A percentile compares a stretch with the other conserved stretches of the same genome.
Evolutionary conservation across 495 filamentous ascomycete genomes (phyloP).

Genomic region (Podospora anserina): DNA sequence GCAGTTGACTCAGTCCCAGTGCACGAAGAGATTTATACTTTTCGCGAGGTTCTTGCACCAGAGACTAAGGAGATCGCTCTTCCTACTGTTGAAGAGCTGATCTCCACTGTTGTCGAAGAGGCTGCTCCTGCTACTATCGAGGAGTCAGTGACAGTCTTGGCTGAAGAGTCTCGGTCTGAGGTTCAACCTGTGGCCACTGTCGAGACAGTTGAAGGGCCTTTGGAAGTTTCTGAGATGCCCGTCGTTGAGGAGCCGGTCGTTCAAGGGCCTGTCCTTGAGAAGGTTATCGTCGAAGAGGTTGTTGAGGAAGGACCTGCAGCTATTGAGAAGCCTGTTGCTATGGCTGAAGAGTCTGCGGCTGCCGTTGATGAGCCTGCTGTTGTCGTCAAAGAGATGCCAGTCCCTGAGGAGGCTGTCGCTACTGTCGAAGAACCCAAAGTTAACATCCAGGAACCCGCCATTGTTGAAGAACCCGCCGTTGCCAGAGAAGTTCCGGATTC

Average conservation of each 20-base stretch:
- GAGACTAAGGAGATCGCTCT: neutral
- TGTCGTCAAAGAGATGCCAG: slow-evolving; percentile 1
- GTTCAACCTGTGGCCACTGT: neutral
- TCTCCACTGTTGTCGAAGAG: neutral
- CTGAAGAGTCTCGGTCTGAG: neutral
- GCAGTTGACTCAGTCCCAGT: neutral
- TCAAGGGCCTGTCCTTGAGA: neutral
- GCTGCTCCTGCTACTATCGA: neutral
- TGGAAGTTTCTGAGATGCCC: neutral
- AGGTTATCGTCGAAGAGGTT: neutral
- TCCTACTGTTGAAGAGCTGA: slow-evolving; percentile 1
- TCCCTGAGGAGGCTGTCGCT: neutral
- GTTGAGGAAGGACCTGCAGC: neutral
- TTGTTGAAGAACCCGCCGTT: neutral
- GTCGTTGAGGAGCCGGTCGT: neutral
- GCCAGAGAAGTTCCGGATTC: neutral
- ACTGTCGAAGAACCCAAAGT: neutral
- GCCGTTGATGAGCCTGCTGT: slow-evolving; percentile 1
- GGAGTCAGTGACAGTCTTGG: neutral
- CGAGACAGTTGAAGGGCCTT: neutral
- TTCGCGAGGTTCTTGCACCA: neutral
- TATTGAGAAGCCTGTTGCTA: neutral
- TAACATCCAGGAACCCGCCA: neutral
- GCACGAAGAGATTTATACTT: neutral
- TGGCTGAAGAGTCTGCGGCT: neutral